These are phyloP conservation scores for Trametes meyenii DNA, from an alignment of 768 basidiomycete genomes.

Conservation along the genomic window DNA sequence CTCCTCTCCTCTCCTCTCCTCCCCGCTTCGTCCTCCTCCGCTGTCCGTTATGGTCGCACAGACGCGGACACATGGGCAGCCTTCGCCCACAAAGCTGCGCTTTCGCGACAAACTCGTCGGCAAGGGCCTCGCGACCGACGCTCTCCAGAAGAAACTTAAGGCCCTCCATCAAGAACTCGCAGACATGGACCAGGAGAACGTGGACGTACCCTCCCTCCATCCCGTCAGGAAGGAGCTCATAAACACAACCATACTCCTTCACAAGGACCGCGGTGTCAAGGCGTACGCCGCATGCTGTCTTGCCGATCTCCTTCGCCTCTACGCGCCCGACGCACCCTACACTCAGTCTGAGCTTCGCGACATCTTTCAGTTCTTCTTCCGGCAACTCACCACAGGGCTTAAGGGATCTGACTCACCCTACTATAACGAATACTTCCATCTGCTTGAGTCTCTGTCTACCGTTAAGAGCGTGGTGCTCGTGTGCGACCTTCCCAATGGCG, in stretches of 20 bases:
- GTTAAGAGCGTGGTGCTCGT: conserved; percentile 95
- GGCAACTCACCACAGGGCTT: conserved; percentile 76
- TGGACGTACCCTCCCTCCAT: conserved; percentile 74
- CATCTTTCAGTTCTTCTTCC: conserved; percentile 96
- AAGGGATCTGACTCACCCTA: conserved; percentile 80
- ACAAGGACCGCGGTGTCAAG: conserved; percentile 96
- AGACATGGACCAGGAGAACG: conserved; percentile 83
- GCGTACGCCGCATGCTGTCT: conserved; percentile 94
- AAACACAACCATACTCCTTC: conserved; percentile 76
- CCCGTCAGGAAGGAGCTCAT: conserved; percentile 79
- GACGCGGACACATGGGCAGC: conserved; percentile 60
- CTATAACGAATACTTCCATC: conserved; percentile 91
- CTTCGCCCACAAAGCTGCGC: conserved; percentile 60
- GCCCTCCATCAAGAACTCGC: conserved; percentile 75
- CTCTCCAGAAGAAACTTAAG: conserved; percentile 85
- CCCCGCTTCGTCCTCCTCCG: background rate
- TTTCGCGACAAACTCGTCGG: conserved; percentile 85
- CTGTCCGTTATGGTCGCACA: conserved; percentile 66
- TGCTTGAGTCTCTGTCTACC: conserved; percentile 90
- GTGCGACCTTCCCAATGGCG: conserved; percentile 86
- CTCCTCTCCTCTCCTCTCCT: too few species aligned
- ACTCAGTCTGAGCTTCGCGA: conserved; percentile 86
- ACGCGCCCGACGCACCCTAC: conserved; percentile 97
- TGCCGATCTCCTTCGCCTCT: conserved; percentile 89
- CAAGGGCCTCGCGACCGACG: conserved; percentile 79